phyloP scores from a whole-genome alignment of 306 rosid genomes.

The Vicia sativa region DNA sequence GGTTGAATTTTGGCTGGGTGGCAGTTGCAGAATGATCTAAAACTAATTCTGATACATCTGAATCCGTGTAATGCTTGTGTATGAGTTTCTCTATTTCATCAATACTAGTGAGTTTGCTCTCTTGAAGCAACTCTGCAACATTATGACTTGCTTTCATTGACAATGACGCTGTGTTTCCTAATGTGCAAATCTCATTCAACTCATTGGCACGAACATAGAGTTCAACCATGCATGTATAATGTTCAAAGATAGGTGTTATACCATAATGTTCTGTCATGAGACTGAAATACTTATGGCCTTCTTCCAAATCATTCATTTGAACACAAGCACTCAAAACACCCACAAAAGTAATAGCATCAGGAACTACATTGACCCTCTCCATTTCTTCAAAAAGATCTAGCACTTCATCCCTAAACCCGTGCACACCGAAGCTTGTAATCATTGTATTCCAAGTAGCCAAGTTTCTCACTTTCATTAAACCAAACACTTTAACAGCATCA shows the following conservation, averaged over 20 bases:
- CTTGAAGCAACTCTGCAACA: constrained; percentile 42
- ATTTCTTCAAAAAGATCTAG: constrained; percentile 50
- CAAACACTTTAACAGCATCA: constrained; percentile 57
- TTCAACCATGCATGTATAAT: constrained; percentile 57
- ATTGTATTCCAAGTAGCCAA: constrained; percentile 76
- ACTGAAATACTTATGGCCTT: constrained; percentile 45
- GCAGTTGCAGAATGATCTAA: constrained; percentile 19
- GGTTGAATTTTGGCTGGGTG: background rate
- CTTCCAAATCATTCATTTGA: constrained; percentile 34
- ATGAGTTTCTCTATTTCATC: constrained; percentile 37
- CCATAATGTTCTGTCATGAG: constrained; percentile 59
- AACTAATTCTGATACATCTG: constrained; percentile 26
- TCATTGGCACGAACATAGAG: constrained; percentile 45
- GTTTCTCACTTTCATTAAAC: constrained; percentile 48
- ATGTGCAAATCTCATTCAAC: constrained; percentile 35
- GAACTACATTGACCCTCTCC: constrained; percentile 43
- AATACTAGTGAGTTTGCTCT: constrained; percentile 33
- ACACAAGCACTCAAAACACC: constrained; percentile 49
- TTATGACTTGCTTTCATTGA: constrained; percentile 33
- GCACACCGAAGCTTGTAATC: constrained; percentile 78
- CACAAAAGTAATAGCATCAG: constrained; percentile 51
- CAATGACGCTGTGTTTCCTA: constrained; percentile 14
- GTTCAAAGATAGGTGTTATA: constrained; percentile 57
- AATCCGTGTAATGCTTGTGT: constrained; percentile 13
- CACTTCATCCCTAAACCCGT: constrained; percentile 63